Evolutionary conservation across 1,284 basidiomycete species (phyloP).

Genomic region (Coniferiporia weirii): DNA sequence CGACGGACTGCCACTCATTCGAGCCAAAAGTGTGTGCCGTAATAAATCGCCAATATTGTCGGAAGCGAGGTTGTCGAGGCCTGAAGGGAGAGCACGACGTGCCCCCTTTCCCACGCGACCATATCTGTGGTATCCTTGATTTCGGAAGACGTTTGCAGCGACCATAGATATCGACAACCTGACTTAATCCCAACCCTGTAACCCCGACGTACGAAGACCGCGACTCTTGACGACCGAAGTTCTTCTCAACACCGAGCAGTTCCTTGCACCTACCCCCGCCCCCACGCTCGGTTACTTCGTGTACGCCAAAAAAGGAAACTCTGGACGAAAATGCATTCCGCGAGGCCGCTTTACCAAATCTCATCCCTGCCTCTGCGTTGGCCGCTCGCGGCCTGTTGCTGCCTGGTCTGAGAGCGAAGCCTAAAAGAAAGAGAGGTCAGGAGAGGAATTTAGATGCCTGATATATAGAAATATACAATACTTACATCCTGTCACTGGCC

Average conservation of each 20-base stretch:
- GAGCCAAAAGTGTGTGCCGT: constrained; percentile 1
- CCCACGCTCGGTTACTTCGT: constrained; percentile 59
- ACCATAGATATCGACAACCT: constrained; percentile 11
- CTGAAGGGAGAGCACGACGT: constrained; percentile 5
- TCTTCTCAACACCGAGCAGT: constrained; percentile 46
- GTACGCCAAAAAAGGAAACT: constrained; percentile 33
- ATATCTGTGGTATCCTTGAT: not conserved
- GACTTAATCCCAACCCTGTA: constrained; percentile 25
- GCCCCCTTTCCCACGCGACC: constrained; percentile 5
- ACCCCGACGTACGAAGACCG: constrained; percentile 29
- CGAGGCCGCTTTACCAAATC: constrained; percentile 57
- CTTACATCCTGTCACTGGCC: constrained; percentile 75
- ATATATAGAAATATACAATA: constrained; percentile 26
- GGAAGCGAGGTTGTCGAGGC: constrained; percentile 10
- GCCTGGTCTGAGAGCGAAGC: constrained; percentile 80
- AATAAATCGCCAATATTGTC: constrained; percentile 1
- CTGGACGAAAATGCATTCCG: constrained; percentile 22
- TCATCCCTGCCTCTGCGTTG: constrained; percentile 64
- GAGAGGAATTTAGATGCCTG: not conserved
- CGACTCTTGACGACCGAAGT: constrained; percentile 32
- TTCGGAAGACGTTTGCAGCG: constrained; percentile 6
- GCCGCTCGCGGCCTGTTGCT: constrained; percentile 65
- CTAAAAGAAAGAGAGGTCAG: constrained; percentile 31
- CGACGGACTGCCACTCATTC: constrained; percentile 14
- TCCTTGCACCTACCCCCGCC: constrained; percentile 50